Conservation (phyloP, 106 monocot species). For the Acanthochlamys bracteata region DNA sequence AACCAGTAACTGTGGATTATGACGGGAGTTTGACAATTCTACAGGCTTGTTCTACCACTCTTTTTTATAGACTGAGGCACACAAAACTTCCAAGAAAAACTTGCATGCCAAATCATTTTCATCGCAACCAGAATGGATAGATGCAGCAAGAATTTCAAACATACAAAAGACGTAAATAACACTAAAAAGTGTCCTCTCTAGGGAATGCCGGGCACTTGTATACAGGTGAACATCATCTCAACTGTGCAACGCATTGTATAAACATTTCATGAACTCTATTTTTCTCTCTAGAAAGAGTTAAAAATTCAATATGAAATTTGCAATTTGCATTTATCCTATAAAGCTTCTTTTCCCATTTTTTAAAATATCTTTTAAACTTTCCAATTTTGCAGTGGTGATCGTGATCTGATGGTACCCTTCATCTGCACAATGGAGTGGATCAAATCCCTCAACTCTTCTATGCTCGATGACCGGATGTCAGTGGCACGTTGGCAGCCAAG, state of each 20-base stretch:
- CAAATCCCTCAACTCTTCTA: conserved; percentile 34
- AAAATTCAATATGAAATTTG: no score
- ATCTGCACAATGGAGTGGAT: conserved; percentile 51
- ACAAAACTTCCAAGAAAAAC: no score
- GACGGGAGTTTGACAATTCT: conserved; percentile 32
- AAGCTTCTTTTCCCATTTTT: no score
- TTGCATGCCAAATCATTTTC: no score
- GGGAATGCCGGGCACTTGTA: conserved; percentile 44
- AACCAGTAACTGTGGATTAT: conserved; percentile 15
- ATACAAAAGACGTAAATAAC: no score
- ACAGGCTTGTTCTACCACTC: no score
- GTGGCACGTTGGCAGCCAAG: conserved; percentile 49
- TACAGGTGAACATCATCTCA: no score
- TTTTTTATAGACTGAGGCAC: no score
- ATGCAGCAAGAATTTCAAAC: neutral
- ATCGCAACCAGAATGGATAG: conserved; percentile 15
- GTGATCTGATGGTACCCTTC: conserved; percentile 29
- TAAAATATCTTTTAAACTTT: neutral
- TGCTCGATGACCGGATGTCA: conserved; percentile 47
- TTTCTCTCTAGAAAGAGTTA: neutral
- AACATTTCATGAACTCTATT: no score
- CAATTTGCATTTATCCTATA: no score
- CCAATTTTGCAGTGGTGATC: conserved; percentile 47
- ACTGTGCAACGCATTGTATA: no score
- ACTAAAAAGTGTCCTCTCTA: conserved; percentile 14